Evolutionary conservation across 108 stramenopile genomes (phyloP), one percentile per base, ranked within the genome.

Genomic region (Cyclotella sp.): DNA sequence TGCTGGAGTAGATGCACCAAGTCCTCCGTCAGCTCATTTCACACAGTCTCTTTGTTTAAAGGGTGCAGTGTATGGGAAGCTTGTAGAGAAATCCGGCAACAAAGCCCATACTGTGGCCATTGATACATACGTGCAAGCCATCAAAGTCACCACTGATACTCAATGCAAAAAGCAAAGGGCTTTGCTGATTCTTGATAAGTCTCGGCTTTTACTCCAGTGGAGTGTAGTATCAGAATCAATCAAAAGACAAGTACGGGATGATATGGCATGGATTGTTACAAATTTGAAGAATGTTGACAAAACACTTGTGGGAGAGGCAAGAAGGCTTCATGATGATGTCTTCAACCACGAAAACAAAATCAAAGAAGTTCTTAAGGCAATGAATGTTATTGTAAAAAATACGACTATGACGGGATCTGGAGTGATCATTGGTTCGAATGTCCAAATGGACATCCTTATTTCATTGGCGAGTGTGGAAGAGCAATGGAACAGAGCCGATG

Each of bases 381-480:
- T 85, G 84, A 70, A 85, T 57, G 71, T 60, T 11, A 55, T 64
- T 41, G 1, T 43, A 63, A 77, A 77, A 77, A 77, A 0, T 81
- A 85, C 53, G 10, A 85, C 15, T 81, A 78, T 40, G 86, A 83
- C 4, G 83, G 79, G 0, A 45, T 67, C 1, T 75, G 74, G 55
- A 71, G 52, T 34, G 52, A 40, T 29, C 86, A 87, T 70, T 87
- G 86, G 86, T 87, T 73, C 42, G 83, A 87, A 75, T 87, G 86
- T 42, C 83, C 83, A 15, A 87, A 87, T 70, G 86, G 86, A 3
- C 86, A 87, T 46, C 86, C 86, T 29, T 87, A 84, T 47, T 87
- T 84, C 68, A 87, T 87, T 52, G 86, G 86, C 2, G 80, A 87
- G 14, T 87, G 86, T 69, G 83, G 86, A 39, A 69, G 79, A 21